Conservation (phyloP, 2,329 filamentous ascomycete genomes). For the Aspergillus piperis region DNA sequence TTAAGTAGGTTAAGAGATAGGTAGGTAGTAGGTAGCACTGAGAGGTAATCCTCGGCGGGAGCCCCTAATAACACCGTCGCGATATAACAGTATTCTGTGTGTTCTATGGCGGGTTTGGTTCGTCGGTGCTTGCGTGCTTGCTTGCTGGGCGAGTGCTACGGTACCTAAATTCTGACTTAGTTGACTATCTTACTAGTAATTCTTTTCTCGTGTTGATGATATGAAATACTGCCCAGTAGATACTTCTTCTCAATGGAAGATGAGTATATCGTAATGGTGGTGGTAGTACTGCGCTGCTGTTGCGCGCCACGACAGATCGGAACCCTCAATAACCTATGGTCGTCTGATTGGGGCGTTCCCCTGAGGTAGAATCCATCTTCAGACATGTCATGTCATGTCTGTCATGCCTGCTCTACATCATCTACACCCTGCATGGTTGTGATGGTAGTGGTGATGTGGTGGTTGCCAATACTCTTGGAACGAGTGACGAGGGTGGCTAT, state of each 20-base stretch:
- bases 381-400: background rate
- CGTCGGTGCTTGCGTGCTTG: too few species aligned
- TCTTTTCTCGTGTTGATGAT: background rate
- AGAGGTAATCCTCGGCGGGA: background rate
- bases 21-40: background rate
- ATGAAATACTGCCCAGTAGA: too few species aligned
- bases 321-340: background rate
- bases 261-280: background rate
- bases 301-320: too few species aligned
- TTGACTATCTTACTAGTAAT: too few species aligned
- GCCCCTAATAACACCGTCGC: background rate
- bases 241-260: too few species aligned
- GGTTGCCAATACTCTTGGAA: too few species aligned
- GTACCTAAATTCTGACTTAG: too few species aligned
- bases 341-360: conserved; percentile 1
- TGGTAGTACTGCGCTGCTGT: conserved; percentile 13
- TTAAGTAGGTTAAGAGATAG: too few species aligned
- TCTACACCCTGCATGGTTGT: too few species aligned
- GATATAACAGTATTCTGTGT: background rate
- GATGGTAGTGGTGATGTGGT: too few species aligned
- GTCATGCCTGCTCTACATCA: background rate
- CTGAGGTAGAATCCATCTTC: background rate
- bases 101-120: too few species aligned
- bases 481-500: too few species aligned
- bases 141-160: background rate